Evolutionary conservation across 495 filamentous ascomycete species (phyloP), one percentile per base, ranked within the genome.

Genomic region (Neurospora cerealis): DNA sequence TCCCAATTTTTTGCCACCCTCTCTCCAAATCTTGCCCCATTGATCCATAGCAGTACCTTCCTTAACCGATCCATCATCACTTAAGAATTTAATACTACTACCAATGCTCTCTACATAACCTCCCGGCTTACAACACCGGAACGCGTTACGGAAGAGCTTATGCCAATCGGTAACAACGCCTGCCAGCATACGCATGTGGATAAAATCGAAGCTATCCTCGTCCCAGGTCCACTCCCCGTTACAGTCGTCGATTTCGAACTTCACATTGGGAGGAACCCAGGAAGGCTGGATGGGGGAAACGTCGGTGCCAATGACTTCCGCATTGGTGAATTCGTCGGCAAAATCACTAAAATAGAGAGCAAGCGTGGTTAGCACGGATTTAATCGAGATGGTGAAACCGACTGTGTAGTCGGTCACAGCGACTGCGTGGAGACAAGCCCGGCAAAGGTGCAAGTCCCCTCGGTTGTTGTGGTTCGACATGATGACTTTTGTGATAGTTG

Each of bases 221-320:
- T 78, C 72, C 74, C 83, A 89, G 5, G 84, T 80, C 89, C 88
- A 91, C 24, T 80, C 79, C 13, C 76, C 73, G 60, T 87, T 87
- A 73, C 85, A 83, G 73, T 89, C 88, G 54, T 89, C 88, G 46
- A 89, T 80, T 75, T 87, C 83, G 72, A 88, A 89, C 24, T 79
- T 74, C 1, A 86, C 79, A 73, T 87, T 87, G 4, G 83, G 83
- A 4, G 85, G 85, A 0, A 84, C 83, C 81, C 84, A 83, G 34
- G 76, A 71, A 0, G 85, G 84, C 73, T 89, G 87, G 69, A 88
- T 89, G 0, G 87, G 83, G 13, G 85, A 88, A 41, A 92, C 83
- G 76, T 92, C 91, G 15, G 89, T 89, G 11, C 90, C 91, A 54
- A 89, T 79, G 34, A 91, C 83, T 21, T 86, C 82, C 13, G 85